Evolutionary conservation across 345 rosid species (phyloP), one percentile per base, ranked within the genome.

Genomic region (Rhizophora apiculata): DNA sequence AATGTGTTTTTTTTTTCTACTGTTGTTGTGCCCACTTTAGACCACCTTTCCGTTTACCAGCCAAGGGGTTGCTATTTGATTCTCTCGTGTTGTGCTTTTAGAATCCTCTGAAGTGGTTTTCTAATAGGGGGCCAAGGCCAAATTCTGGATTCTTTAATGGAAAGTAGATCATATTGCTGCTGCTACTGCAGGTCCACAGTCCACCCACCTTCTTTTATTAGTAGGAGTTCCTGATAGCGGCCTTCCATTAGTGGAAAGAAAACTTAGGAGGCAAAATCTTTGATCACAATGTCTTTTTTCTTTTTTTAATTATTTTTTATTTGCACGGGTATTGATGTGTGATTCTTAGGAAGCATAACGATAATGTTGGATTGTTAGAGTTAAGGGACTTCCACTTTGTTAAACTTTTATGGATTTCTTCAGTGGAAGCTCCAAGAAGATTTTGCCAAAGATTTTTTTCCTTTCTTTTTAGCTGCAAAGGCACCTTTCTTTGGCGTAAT

Each of bases 241-340:
- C 68, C 73, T 70, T 73, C 83, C 21, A 74, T 70, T 72, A 79
- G 83, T 72, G 80, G 86, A 74, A 82, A 79, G 54, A 78, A 71
- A 69, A 62, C 78, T 75, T 10, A n/a, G 63, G 27, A 39, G 32
- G 52, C 49, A 43, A 20, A 65, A 62, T 29, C 57, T 68, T 13
- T 37, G 27, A 34, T 69, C 63, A 57, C 21, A 56, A 2, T 39
- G 46, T 15, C 5, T 3, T 3, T 43, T 43, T 43, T 43, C 15
- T 43, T 62, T 24, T 24, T 24, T 24, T 24, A 24, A 37, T 34
- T 6, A 5, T 32, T 34, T 48, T n/a, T 24, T 55, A 30, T 43
- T 52, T 52, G 55, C 62, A 9, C 59, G 13, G 3, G 6, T 34
- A 29, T 68, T 32, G 18, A 43, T 68, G 26, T 52, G 67, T 68